These are phyloP conservation scores for Hypoxylon sp. DNA, from an alignment of 2,329 filamentous ascomycete genomes.

Conservation along the genomic window DNA sequence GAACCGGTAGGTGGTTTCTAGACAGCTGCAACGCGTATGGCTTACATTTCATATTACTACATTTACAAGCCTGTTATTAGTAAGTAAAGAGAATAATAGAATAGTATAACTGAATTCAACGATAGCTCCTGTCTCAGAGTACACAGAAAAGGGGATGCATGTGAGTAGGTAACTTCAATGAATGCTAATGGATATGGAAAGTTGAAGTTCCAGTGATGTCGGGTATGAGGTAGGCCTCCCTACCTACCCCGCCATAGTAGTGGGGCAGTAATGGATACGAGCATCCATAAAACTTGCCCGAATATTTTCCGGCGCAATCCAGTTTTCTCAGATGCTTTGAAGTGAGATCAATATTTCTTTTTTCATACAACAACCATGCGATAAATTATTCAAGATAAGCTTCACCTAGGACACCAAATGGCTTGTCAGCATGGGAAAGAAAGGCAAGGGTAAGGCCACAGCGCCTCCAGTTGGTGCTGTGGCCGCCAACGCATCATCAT, in stretches of 20 bases:
- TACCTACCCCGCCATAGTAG: constrained; percentile 5
- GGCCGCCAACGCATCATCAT: constrained; percentile 37
- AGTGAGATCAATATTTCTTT: constrained; percentile 11
- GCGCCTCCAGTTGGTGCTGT: constrained; percentile 53
- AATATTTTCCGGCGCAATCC: constrained; percentile 28
- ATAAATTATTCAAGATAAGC: constrained; percentile 14
- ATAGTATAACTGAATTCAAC: background rate
- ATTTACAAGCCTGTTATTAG: constrained; percentile 3
- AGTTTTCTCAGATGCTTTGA: constrained; percentile 15
- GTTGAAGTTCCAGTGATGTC: constrained; percentile 1
- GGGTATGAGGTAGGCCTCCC: background rate
- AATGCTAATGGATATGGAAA: too few species aligned
- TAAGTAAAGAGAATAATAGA: background rate
- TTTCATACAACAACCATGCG: constrained; percentile 12
- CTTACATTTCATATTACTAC: constrained; percentile 17
- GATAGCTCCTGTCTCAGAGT: background rate
- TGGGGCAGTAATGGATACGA: background rate
- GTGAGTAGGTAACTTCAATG: background rate
- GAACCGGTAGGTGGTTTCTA: constrained; percentile 22
- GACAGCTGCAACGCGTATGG: background rate
- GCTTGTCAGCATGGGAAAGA: constrained; percentile 64
- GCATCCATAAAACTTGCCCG: background rate
- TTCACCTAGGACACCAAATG: constrained; percentile 38
- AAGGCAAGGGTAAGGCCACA: constrained; percentile 67
- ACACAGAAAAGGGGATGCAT: background rate